Conservation (phyloP, 2,329 filamentous ascomycete species). For the Apiospora koreana region DNA sequence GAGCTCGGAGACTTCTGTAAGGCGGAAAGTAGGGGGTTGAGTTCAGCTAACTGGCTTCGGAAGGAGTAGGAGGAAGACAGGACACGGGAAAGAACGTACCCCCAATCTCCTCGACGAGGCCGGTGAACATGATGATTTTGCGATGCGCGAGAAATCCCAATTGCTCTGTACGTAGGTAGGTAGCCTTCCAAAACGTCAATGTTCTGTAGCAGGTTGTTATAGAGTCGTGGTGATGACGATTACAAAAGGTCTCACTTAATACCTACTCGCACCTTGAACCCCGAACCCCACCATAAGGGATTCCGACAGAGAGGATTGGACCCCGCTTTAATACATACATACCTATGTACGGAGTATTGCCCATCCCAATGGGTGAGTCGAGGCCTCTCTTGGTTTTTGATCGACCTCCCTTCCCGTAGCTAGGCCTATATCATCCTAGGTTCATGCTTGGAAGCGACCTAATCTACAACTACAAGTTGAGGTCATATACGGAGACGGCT, state of each 20-base stretch:
- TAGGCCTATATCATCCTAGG: neutral
- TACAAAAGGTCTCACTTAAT: neutral
- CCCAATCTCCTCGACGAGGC: slow-evolving; percentile 89
- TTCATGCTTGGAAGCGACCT: neutral
- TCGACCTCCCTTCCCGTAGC: neutral
- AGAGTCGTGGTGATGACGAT: neutral
- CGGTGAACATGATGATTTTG: slow-evolving; percentile 79
- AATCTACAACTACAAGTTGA: neutral
- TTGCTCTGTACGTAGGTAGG: neutral
- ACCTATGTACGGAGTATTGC: neutral
- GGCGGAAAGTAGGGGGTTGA: slow-evolving; percentile 10
- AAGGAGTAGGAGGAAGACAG: slow-evolving; percentile 5
- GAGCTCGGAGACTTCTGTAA: slow-evolving; percentile 77
- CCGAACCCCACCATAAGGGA: neutral
- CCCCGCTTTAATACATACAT: neutral
- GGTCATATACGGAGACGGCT: too few relatives aligned
- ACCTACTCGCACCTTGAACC: too few relatives aligned
- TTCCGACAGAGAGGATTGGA: neutral
- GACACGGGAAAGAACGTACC: slow-evolving; percentile 57
- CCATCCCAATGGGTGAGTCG: neutral
- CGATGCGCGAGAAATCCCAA: neutral
- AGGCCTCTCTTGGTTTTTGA: neutral
- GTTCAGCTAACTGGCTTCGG: slow-evolving; percentile 13
- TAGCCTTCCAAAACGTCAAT: neutral
- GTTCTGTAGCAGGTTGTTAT: neutral